Base-by-base conservation (phyloP, 2,329 filamentous ascomycete genomes). In the Phaeosphaeria sp. region DNA sequence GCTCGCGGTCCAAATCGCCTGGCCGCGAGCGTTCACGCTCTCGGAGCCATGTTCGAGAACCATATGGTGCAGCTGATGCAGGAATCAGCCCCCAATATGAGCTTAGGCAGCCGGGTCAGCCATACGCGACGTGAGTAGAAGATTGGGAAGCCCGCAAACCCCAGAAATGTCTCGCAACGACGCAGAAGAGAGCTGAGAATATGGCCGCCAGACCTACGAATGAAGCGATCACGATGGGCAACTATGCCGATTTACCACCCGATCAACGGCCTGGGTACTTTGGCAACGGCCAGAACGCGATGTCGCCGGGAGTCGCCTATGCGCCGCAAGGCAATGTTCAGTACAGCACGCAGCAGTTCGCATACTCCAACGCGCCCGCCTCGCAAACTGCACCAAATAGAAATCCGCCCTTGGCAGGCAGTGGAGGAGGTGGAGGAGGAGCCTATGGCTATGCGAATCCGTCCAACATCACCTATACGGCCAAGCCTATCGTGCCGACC, bases 381-480 rank as follows among this genome's bases (percentile, higher is more conserved):
- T 51, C 65, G 52, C 67, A 65, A 25, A 52, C 54, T 41, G 68
- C 62, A 13, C 66, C 66, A 6, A 55, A 63, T 18, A 60, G 72
- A 42, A 69, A 66, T 21, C 63, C 66, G 2, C 50, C 64, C 27
- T 54, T 60, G 43, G 15, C 13, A 39, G 36, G 36, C 36, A 50
- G 44, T 15, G 61, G 65, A 22, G 44, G 39, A 10, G 54, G 44
- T 15, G 61, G 65, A 22, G 44, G 39, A 10, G 54, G 60, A 47
- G 75, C 73, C 59, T 74, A 80, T 39, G 36, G 36, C 59, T 83
- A 82, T 67, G 77, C 79, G 13, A 68, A 69, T 20, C 57, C 75
- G 20, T 78, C 80, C 9, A 76, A 77, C 33, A 74, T 82, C 54
- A 79, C 73, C 9, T 82, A 80, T 64, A 81, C 72, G n/a, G 65